Base-by-base conservation (phyloP, 2,329 filamentous ascomycete genomes). In the Phaeophleospora eucalypticola region DNA sequence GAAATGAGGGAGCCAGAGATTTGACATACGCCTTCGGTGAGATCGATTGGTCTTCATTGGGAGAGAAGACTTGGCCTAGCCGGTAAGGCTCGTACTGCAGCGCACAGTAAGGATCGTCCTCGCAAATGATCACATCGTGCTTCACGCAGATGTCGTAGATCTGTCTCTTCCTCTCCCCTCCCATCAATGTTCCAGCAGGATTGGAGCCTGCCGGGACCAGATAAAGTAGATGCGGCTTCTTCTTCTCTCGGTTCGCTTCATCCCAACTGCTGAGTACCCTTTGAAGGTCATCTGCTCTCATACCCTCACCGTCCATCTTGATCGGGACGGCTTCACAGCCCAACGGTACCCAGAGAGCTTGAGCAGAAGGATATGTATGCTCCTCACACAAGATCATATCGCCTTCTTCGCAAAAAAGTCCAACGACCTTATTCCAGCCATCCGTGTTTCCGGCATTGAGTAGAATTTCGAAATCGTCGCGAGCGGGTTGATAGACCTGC, bases 361-460 rank as follows among this genome's bases (percentile, higher is more conserved):
- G 41, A 12, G 41, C 32, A 12, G 41, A 43, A 9, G 41, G 41
- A 18, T 43, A 43, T 7, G 41, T 43, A n/a, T 21, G 18, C 24
- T 43, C 41, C 33, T 43, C 41, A 33, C 32, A 36, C 6, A 43
- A 15, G 33, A 43, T 43, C 10, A 21, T 36, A 19, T 43, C 41
- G 15, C 33, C 19, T 36, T 43, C 32, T 36, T 43, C 41, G 15
- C 41, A 43, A 14, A 43, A 19, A 14, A 43, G 15, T 9, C 41
- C 41, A 3, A 43, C 33, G 19, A 36, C 20, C 24, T 43, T 43
- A n/a, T 43, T 33, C 41, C 41, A 43, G 20, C 24, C 41, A 36
- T 43, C 41, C 14, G 41, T 43, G n/a, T 24, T 43, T 3, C 41
- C 41, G 12, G 6, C 32, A n/a, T 24, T 36, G 6, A 43, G 24